Evolutionary conservation across 202 grass and related monocot genomes (phyloP).

Genomic region (Schoenoplectus tabernaemontani): DNA sequence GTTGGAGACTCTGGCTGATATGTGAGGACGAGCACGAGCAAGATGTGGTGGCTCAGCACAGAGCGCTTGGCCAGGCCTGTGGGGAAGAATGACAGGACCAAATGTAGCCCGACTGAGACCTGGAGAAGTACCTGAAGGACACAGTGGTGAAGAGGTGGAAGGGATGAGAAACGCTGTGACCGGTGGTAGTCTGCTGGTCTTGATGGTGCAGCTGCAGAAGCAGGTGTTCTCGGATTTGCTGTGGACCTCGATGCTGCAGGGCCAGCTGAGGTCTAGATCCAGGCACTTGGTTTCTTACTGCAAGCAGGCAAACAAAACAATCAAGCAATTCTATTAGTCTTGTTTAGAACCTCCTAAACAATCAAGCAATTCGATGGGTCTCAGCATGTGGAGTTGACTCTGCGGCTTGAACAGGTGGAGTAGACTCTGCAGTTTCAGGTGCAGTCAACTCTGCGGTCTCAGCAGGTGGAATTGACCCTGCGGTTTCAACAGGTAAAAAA

Average conservation of each 20-base stretch:
- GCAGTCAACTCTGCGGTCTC: neutral
- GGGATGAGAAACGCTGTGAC: neutral
- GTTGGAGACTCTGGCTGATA: neutral
- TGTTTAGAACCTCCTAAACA: neutral
- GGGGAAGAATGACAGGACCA: neutral
- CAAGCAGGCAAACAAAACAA: neutral
- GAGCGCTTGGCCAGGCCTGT: neutral
- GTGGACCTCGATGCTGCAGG: neutral
- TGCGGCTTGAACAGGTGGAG: neutral
- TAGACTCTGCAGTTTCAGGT: neutral
- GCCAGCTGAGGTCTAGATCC: conserved; percentile 1
- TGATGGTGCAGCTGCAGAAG: neutral
- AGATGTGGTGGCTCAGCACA: conserved; percentile 12
- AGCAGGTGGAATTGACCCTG: neutral
- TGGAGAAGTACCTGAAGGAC: neutral
- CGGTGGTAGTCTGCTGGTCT: neutral
- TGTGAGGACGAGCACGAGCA: neutral
- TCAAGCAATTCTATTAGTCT: neutral
- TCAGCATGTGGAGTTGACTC: neutral
- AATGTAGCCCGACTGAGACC: neutral
- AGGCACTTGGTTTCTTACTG: conserved; percentile 5
- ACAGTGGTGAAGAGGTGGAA: neutral
- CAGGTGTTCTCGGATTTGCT: conserved; percentile 15
- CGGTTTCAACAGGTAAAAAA: neutral
- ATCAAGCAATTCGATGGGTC: neutral